These are phyloP conservation scores for Entamoeba moshkovskii DNA, from an alignment of 208 protist genomes.

Conservation along the genomic window DNA sequence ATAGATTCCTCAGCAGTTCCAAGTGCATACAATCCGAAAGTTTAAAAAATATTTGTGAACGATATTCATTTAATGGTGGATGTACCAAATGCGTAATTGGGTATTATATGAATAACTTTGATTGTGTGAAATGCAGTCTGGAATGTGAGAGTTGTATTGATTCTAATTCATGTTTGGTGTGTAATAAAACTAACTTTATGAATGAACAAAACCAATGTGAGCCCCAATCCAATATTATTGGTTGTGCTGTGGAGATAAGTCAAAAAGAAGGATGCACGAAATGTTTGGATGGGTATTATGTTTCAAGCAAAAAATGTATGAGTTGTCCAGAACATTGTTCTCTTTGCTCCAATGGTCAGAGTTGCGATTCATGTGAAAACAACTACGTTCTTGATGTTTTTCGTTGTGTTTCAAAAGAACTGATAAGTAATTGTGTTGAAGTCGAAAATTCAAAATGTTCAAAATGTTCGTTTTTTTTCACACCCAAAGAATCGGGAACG, in stretches of 20 bases:
- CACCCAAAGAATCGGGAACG: background rate
- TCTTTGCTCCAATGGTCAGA: background rate
- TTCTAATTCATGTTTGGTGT: background rate
- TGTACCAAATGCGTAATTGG: background rate
- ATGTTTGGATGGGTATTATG: background rate
- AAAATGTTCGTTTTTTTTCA: background rate
- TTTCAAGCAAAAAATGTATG: background rate
- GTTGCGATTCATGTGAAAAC: background rate
- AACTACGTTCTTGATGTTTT: background rate
- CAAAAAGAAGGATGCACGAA: background rate
- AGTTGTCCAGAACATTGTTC: background rate
- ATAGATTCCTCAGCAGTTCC: background rate
- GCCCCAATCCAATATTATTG: no score
- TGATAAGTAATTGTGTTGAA: background rate
- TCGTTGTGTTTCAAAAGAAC: background rate
- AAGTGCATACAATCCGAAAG: background rate
- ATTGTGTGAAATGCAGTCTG: background rate
- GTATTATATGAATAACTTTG: background rate
- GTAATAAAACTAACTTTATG: background rate
- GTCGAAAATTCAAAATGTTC: background rate
- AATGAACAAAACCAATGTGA: background rate
- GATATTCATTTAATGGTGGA: background rate
- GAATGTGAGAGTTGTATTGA: background rate
- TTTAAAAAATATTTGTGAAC: background rate
- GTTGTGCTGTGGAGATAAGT: no score